These are phyloP conservation scores for Didymella segeticola DNA, from an alignment of 2,329 filamentous ascomycete species.

Conservation along the genomic window DNA sequence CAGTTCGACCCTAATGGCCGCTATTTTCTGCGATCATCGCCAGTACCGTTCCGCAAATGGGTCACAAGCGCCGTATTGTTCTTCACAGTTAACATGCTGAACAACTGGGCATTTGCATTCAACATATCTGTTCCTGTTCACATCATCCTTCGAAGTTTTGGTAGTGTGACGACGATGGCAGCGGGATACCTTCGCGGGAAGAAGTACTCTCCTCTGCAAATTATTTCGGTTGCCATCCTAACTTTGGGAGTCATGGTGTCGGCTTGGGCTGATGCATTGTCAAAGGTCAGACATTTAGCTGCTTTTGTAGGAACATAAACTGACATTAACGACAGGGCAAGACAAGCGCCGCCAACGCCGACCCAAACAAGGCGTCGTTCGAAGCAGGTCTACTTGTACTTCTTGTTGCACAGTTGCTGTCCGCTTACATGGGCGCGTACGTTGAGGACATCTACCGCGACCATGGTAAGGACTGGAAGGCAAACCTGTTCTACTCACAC, in stretches of 20 bases:
- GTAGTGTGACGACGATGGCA: conserved; percentile 92
- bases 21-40: conserved; percentile 76
- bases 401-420: conserved; percentile 85
- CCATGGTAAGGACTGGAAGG: conserved; percentile 90
- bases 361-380: conserved; percentile 57
- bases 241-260: conserved; percentile 86
- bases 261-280: conserved; percentile 86
- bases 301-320: neutral
- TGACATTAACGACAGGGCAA: conserved; percentile 48
- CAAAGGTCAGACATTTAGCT: conserved; percentile 68
- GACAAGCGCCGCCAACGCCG: conserved; percentile 50
- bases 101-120: conserved; percentile 98
- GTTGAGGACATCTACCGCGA: conserved; percentile 87
- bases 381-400: conserved; percentile 79
- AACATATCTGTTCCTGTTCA: conserved; percentile 95
- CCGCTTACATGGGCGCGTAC: conserved; percentile 93
- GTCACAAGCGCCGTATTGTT: conserved; percentile 87
- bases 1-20: conserved; percentile 63
- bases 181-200: conserved; percentile 90
- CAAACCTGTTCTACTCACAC: conserved; percentile 94
- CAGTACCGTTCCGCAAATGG: conserved; percentile 86
- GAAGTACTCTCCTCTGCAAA: conserved; percentile 78
- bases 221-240: conserved; percentile 80
- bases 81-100: conserved; percentile 91
- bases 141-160: conserved; percentile 93